Base-by-base conservation (phyloP, 768 basidiomycete species). In the Tubosaeta sp. region DNA sequence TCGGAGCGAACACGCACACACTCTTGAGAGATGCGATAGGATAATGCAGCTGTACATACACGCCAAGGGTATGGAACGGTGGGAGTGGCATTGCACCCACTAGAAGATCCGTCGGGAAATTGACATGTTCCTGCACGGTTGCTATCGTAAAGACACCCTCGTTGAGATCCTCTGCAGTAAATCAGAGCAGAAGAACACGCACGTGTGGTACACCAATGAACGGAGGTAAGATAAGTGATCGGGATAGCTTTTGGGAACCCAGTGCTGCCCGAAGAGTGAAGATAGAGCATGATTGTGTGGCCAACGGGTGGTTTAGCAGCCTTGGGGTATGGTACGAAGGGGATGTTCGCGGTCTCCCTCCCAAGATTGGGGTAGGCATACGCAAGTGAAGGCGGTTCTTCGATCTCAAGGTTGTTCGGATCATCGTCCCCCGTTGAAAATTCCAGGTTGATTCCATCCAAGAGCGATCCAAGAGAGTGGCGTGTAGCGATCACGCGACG, bases 231-330 rank as follows among this genome's bases (percentile, higher is more conserved):
- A 42, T 71, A 66, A 1, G 67, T 71, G 22, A 73, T 62, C 5
- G 68, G 60, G 35, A 80, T 71, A 7, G 72, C 58, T 52, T 75
- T 78, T 0, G 76, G 76, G 39, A 74, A 66, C 8, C 77, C 76
- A 0, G 78, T 77, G 39, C 75, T 78, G 16, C 77, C 77, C 6
- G 77, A 79, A 0, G 78, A 78, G 56, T 79, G 76, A 0, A 76
- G 60, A 46, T 74, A 77, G 4, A 74, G 31, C 38, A 65, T 51
- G 63, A 43, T 63, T 53, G 32, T 66, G 48, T 41, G 55, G 27
- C 43, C 59, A 57, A 43, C 26, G 0, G 59, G 43, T 11, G 45
- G 50, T 29, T 13, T 31, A 26, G 39, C 42, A 14, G 38, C 29
- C 33, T 54, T 47, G 25, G 46, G 51, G 34, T 51, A 62, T 26